Evolutionary conservation across 495 filamentous ascomycete species (phyloP).

Genomic region (Umbilicaria muhlenbergii): DNA sequence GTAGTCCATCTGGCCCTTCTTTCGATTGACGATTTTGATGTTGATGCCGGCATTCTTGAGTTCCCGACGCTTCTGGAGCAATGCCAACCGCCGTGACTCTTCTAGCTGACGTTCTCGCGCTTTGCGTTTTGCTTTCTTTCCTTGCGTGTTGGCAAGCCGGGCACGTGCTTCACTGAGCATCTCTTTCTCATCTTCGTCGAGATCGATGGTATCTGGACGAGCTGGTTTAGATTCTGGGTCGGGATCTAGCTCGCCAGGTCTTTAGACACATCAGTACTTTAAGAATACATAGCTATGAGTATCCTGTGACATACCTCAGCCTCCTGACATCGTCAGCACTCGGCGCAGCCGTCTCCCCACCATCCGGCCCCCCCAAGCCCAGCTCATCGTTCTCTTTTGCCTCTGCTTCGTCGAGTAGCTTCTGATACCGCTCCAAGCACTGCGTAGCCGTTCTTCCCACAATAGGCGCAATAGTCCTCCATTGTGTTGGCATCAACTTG

Average conservation of each 20-base stretch:
- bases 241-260: conserved; percentile 86
- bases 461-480: conserved; percentile 94
- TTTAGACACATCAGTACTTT: not conserved
- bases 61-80: conserved; percentile 88
- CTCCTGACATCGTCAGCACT: conserved; percentile 86
- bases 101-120: conserved; percentile 90
- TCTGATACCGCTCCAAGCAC: conserved; percentile 93
- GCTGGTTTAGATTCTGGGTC: conserved; percentile 95
- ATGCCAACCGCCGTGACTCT: conserved; percentile 76
- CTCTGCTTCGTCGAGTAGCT: conserved; percentile 89
- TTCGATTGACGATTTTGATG: conserved; percentile 84
- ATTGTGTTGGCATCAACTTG: conserved; percentile 98
- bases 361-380: conserved; percentile 74
- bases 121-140: conserved; percentile 98
- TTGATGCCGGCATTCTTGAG: conserved; percentile 97
- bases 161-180: conserved; percentile 97
- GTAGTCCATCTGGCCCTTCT: conserved; percentile 97
- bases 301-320: conserved; percentile 34
- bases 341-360: conserved; percentile 74
- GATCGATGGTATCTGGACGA: conserved; percentile 91
- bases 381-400: conserved; percentile 71
- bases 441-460: conserved; percentile 93
- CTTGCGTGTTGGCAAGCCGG: conserved; percentile 90
- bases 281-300: not conserved
- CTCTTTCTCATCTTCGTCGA: conserved; percentile 98